Conservation (phyloP, 768 basidiomycete species). For the Xerocomellus amylosporus region DNA sequence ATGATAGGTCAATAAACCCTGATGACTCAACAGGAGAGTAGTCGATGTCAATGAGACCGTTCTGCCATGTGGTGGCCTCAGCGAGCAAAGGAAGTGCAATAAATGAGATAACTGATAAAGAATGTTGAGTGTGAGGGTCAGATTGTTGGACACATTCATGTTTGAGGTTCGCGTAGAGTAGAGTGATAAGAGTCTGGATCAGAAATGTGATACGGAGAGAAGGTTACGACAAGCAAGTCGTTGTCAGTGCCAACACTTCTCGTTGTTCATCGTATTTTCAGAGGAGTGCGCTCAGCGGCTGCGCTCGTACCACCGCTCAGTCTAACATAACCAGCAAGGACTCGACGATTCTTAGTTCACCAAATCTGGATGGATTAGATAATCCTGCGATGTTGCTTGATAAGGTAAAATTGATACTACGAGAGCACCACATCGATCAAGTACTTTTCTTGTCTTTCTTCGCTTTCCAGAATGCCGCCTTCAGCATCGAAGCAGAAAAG, state of each 20-base stretch:
- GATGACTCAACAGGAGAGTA: constrained; percentile 6
- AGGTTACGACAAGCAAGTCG: background rate
- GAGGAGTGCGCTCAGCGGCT: background rate
- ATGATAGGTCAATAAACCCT: background rate
- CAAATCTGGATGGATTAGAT: constrained; percentile 24
- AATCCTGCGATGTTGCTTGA: constrained; percentile 22
- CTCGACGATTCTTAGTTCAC: background rate
- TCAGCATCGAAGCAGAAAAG: constrained; percentile 90
- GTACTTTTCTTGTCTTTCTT: constrained; percentile 10
- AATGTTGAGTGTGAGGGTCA: background rate
- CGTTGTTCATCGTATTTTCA: background rate
- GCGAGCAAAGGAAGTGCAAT: background rate
- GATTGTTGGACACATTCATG: background rate
- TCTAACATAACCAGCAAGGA: background rate
- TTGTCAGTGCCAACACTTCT: background rate
- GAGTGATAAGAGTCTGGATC: background rate
- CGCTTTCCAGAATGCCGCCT: constrained; percentile 53
- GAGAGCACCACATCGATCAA: constrained; percentile 27
- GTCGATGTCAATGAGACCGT: background rate
- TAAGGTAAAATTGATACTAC: constrained; percentile 14
- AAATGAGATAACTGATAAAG: too few species aligned
- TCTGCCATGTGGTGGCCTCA: background rate
- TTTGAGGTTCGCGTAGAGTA: background rate
- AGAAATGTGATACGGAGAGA: background rate
- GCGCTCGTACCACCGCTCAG: background rate